Evolutionary conservation across 257 asterid genomes (phyloP).

Genomic region (Solanum chmielewskii): DNA sequence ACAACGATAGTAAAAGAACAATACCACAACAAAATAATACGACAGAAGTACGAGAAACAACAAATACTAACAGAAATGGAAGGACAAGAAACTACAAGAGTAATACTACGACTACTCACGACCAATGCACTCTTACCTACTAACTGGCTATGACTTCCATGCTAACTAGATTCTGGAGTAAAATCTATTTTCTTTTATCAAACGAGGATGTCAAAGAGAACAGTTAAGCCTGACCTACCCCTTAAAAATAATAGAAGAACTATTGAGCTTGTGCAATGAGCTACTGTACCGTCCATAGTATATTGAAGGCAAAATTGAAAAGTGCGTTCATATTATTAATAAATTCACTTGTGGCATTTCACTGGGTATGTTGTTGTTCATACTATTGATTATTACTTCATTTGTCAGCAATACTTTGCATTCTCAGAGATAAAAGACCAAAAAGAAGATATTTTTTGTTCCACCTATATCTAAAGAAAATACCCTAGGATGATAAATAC

Average conservation of each 20-base stretch:
- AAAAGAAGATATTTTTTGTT: neutral
- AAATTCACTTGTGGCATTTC: neutral
- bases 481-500: neutral
- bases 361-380: neutral
- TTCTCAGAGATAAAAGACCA: neutral
- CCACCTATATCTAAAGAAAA: neutral
- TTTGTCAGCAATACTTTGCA: neutral
- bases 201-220: neutral
- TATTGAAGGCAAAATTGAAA: neutral
- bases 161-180: neutral
- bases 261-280: neutral
- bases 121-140: neutral
- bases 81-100: neutral
- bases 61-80: neutral
- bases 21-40: neutral
- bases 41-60: neutral
- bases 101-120: neutral
- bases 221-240: neutral
- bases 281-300: neutral
- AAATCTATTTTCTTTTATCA: neutral
- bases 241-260: neutral
- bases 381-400: neutral
- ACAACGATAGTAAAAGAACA: neutral
- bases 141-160: neutral
- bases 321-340: neutral